Base-by-base conservation (phyloP, 495 filamentous ascomycete genomes). In the Penicillium daleae region DNA sequence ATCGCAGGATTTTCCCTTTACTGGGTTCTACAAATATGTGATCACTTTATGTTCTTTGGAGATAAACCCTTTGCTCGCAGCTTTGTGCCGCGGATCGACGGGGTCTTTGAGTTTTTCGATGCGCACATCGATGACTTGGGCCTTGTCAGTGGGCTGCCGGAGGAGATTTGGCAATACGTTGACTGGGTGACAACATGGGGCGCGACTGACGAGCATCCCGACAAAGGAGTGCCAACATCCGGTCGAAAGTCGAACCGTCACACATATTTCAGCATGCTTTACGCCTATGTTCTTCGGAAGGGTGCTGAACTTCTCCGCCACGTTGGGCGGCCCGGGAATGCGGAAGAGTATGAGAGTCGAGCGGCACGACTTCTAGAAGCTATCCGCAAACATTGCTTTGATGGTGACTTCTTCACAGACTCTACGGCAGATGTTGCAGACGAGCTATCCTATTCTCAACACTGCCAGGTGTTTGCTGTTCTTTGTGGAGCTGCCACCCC, bases 131-230 rank as follows among this genome's bases (percentile, higher is more conserved):
- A 65, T 12, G 37, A 53, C 5, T 63, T 68, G 29, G 65, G 56
- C 12, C 67, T 78, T 2, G 66, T 78, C 44, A 72, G 71, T 31
- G 66, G 68, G 1, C 56, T 75, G 0, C 66, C 73, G 0, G 49
- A 52, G 15, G 72, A 72, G 5, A 74, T 73, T 9, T 74, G 72
- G 72, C 63, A 66, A 4, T 74, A 72, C 56, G 62, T 71, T n/a
- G 70, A 74, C 46, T 74, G 72, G 72, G 67, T 66, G 2, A 10
- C 37, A 1, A 57, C 64, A 13, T 74, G 72, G 72, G 49, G 53
- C n/a, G 59, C 57, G 0, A 66, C 67, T 3, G 70, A 67, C 12
- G 70, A 69, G 6, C 70, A 74, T 49, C 71, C 74, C 0, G 75
- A 77, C 32, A 77, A 79, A 37, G 70, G 65, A 2, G 63, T 71